Evolutionary conservation across 495 filamentous ascomycete genomes (phyloP), one percentile per base, ranked within the genome.

Genomic region (Glonium stellatum): DNA sequence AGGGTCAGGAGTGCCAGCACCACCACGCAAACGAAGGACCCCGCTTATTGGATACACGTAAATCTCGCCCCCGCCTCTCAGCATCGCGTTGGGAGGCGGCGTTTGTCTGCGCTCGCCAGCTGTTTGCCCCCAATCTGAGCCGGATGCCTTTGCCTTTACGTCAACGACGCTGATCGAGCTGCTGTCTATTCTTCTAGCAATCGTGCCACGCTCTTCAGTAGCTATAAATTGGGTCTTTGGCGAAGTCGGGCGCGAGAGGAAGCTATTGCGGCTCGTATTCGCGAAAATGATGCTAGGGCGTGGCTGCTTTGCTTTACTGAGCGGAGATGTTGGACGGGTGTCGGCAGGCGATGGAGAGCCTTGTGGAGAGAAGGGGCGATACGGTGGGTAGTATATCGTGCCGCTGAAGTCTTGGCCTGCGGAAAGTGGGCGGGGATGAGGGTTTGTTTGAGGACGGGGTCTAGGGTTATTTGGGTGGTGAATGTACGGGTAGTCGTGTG

Each of bases 21-120:
- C 23, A 71, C 75, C 4, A 78, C 79, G 1, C 76, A 81, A 23
- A 71, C 82, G 8, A 82, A 81, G 60, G 82, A 79, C 55, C 21
- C 4, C 13, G 48, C 22, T n/a, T 23, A 23, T n/a, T 13, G 48
- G 27, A n/a, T 15, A 15, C 4, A 18, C 13, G 48, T 25, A 34
- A 15, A 4, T n/a, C 48, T 3, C 22, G 21, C 48, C 27, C 3
- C 27, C 27, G 27, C 27, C 27, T 8, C 22, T 52, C 22, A 52
- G 22, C 27, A 8, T 23, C 21, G 21, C 21, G 13, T 31, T 31
- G 3, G 27, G 2, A 31, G 27, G 3, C 27, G 27, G 27, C 27
- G 27, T 6, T 6, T 31, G 2, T 31, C 27, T 6, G 3, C 27
- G 2, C 6, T 31, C 6, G 27, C 27, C 27, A 31, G 27, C 6